Evolutionary conservation across 257 asterid genomes (phyloP).

Genomic region (Penstemon newberryi): DNA sequence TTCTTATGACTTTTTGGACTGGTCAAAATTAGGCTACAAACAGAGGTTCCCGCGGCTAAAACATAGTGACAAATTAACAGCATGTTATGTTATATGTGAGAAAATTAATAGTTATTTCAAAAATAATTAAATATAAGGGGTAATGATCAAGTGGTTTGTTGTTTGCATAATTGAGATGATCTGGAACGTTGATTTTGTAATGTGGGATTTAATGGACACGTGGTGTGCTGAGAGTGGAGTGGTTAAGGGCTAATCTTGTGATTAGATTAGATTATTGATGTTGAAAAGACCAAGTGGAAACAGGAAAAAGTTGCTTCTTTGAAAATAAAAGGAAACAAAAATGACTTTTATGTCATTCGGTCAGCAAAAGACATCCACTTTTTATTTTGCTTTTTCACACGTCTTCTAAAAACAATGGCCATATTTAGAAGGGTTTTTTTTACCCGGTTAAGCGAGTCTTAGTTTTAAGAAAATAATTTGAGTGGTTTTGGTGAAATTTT

Average conservation of each 20-base stretch:
- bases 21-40: conserved; percentile 38
- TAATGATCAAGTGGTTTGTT: conserved; percentile 12
- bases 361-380: not conserved
- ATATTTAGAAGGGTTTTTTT: too few relatives aligned
- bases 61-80: not conserved
- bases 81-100: too few relatives aligned
- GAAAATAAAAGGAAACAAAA: not conserved
- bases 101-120: not conserved
- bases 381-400: not conserved
- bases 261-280: not conserved
- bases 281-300: not conserved
- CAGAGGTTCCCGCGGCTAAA: conserved; percentile 2
- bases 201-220: conserved; percentile 9
- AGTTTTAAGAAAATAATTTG: too few relatives aligned
- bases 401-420: not conserved
- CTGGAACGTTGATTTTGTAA: not conserved
- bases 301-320: too few relatives aligned
- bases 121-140: not conserved
- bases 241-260: not conserved
- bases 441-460: not conserved
- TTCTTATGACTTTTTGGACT: not conserved
- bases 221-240: conserved; percentile 12
- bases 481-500: too few relatives aligned
- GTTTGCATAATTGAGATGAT: not conserved
- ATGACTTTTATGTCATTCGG: not conserved